Conservation (phyloP, 495 filamentous ascomycete genomes). For the Lasiosphaeria miniovina region DNA sequence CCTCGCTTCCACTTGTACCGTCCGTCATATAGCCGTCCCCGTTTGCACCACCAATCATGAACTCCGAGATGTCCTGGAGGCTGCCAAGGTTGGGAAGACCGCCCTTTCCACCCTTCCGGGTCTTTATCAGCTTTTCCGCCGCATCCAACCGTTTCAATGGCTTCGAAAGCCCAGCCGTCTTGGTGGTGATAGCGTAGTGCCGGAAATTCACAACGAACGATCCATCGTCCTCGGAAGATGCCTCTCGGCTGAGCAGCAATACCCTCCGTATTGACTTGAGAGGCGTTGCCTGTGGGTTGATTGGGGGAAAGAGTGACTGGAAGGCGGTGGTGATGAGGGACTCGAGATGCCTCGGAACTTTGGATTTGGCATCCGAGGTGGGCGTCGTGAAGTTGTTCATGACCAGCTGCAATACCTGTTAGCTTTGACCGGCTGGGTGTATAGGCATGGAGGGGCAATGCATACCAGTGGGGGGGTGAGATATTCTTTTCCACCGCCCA, state of each 20-base stretch:
- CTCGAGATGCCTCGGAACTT: conserved; percentile 82
- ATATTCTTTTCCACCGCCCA: conserved; percentile 78
- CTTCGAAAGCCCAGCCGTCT: conserved; percentile 76
- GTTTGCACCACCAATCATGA: conserved; percentile 78
- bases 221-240: conserved; percentile 51
- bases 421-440: neutral
- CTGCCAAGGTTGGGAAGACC: conserved; percentile 84
- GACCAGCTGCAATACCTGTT: conserved; percentile 60
- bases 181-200: conserved; percentile 93
- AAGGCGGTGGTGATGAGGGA: conserved; percentile 91
- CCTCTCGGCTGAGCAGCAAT: conserved; percentile 82
- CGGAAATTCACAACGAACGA: conserved; percentile 86
- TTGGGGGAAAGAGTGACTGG: conserved; percentile 93
- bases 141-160: conserved; percentile 78
- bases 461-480: conserved; percentile 71
- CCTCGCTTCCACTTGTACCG: conserved; percentile 80
- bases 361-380: conserved; percentile 58
- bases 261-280: conserved; percentile 85
- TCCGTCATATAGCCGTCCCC: conserved; percentile 78
- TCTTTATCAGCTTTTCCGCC: conserved; percentile 67
- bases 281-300: conserved; percentile 87
- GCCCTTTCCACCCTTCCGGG: conserved; percentile 61
- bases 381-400: conserved; percentile 95
- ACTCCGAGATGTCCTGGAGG: conserved; percentile 91
- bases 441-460: conserved; percentile 1